Base-by-base conservation (phyloP, 768 basidiomycete species). In the Suillus tomentosus region DNA sequence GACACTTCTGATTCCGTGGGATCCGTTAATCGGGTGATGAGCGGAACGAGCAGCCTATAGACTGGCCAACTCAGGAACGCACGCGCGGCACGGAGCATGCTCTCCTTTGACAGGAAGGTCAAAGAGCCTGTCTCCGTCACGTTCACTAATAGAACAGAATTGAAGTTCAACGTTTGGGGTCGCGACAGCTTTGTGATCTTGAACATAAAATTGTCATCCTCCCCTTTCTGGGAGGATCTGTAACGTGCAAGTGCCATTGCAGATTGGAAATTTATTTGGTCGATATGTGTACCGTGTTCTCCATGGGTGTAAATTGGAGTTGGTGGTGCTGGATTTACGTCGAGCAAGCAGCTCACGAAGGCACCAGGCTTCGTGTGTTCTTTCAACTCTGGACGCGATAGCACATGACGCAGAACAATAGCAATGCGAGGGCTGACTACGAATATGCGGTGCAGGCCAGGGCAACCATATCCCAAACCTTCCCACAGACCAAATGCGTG, bases 401-500 rank as follows among this genome's bases (percentile, higher is more conserved):
- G 0, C 37, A 66, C 70, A 51, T 62, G 62, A 63, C 73, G 67
- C 54, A 79, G 69, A 60, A 79, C 68, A 51, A 78, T 66, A 40
- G 70, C 74, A 60, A 78, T 66, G 45, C 72, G 71, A 50, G 79
- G 78, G 70, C 76, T 77, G 70, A 80, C 65, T 56, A 79, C 69
- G 61, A 73, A 77, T 24, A 80, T 24, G 22, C 68, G 66, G 60
- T 78, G 79, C 37, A 75, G 42, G 24, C 67, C 66, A 36, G 67
- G 65, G 10, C 6, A 62, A 53, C 69, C 73, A 54, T 47, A 64
- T 8, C 73, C 37, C 55, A 57, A 24, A 17, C 79, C 79, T 61
- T 80, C 79, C 76, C 75, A 73, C 2, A 78, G 61, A 1, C 78
- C 75, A 60, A 78, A 77, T 6, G 68, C 65, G 51, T 77, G 76